Conservation (phyloP, 2,329 filamentous ascomycete genomes). For the Fusarium burgessii region DNA sequence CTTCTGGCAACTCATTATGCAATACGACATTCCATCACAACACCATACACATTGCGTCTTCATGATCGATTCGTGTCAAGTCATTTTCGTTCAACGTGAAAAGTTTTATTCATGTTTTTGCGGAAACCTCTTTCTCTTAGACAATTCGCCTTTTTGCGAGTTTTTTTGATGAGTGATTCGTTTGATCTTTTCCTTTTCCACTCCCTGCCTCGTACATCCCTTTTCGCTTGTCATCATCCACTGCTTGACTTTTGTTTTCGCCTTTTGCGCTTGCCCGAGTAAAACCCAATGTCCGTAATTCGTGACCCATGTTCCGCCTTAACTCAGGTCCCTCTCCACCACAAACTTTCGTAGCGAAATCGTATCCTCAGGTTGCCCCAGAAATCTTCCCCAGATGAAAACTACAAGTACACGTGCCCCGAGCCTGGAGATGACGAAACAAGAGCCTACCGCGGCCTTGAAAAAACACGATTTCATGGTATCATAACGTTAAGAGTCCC, state of each 20-base stretch:
- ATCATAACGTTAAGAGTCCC: conserved; percentile 46
- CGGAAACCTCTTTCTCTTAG: conserved; percentile 36
- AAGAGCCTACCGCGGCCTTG: conserved; percentile 32
- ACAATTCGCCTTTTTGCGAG: conserved; percentile 44
- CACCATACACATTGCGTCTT: conserved; percentile 8
- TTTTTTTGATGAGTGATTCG: conserved; percentile 41
- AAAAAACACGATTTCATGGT: conserved; percentile 47
- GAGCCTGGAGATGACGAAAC: conserved; percentile 39
- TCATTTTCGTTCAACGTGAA: conserved; percentile 1
- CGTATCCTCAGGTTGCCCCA: conserved; percentile 45
- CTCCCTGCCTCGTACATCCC: neutral
- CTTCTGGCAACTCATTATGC: conserved; percentile 26
- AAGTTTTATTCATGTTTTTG: conserved; percentile 49
- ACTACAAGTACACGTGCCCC: conserved; percentile 47
- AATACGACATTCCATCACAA: conserved; percentile 19
- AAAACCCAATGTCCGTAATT: conserved; percentile 33
- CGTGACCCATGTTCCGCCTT: conserved; percentile 12
- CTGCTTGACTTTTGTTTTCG: conserved; percentile 40
- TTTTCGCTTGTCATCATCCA: conserved; percentile 28
- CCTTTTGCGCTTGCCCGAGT: conserved; percentile 23
- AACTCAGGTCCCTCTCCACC: conserved; percentile 5
- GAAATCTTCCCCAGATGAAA: conserved; percentile 35
- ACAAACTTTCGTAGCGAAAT: conserved; percentile 26
- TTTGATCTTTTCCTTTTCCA: conserved; percentile 35
- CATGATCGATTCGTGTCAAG: neutral